Evolutionary conservation across 768 basidiomycete species (phyloP).

Genomic region (Russula sp.): DNA sequence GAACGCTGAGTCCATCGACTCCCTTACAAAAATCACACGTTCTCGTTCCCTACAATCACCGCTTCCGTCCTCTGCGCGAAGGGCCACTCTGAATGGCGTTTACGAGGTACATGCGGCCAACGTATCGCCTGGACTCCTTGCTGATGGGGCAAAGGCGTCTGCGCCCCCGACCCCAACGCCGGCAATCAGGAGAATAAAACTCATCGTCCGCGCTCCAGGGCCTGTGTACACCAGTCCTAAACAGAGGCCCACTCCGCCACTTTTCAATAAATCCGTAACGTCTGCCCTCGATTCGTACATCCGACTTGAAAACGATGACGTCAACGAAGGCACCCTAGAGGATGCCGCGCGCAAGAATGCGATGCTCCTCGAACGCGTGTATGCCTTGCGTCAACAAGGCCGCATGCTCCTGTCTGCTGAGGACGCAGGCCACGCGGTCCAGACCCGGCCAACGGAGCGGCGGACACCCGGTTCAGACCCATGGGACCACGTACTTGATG

Average conservation of each 20-base stretch:
- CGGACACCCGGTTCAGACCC: slow-evolving; percentile 35
- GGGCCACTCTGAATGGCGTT: slow-evolving; percentile 9
- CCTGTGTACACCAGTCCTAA: slow-evolving; percentile 56
- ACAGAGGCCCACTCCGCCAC: slow-evolving; percentile 55
- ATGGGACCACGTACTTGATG: slow-evolving; percentile 57
- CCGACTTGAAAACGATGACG: slow-evolving; percentile 45
- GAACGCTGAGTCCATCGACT: background rate
- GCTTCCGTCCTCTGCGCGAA: background rate
- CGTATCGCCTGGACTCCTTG: background rate
- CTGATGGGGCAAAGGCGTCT: background rate
- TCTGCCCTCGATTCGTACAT: slow-evolving; percentile 59
- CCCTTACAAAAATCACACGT: background rate
- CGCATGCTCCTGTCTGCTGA: slow-evolving; percentile 39
- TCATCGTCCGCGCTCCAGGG: slow-evolving; percentile 61
- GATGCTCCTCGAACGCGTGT: slow-evolving; percentile 38
- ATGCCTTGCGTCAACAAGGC: slow-evolving; percentile 42
- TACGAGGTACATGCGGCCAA: background rate
- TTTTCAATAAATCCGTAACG: slow-evolving; percentile 48
- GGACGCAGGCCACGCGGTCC: slow-evolving; percentile 26
- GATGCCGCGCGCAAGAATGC: slow-evolving; percentile 40
- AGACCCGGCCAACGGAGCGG: slow-evolving; percentile 15
- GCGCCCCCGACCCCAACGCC: slow-evolving; percentile 25
- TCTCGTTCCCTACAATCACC: background rate
- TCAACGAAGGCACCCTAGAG: slow-evolving; percentile 37
- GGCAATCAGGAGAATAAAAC: slow-evolving; percentile 57